Conservation (phyloP, 1,284 basidiomycete genomes). For the Bondarzewia mesenterica region DNA sequence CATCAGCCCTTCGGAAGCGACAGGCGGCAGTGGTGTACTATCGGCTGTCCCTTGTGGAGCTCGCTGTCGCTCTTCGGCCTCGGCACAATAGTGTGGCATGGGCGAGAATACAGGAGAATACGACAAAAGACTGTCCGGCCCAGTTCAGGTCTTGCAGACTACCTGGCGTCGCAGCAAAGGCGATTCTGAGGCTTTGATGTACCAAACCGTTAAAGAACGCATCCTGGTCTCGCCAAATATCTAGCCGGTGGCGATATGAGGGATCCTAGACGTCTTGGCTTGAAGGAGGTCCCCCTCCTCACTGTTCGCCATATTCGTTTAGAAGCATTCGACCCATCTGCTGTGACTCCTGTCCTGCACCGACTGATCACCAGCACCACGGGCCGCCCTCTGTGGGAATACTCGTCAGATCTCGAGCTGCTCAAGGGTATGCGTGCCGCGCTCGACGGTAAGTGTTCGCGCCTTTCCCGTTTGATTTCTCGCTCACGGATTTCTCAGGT, state of each 20-base stretch:
- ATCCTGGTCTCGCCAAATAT: background rate
- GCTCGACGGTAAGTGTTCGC: background rate
- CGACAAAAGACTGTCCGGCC: background rate
- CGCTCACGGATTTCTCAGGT: constrained; percentile 1
- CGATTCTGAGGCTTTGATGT: constrained; percentile 8
- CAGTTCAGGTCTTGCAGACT: constrained; percentile 10
- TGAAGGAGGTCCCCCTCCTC: background rate
- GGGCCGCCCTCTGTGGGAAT: constrained; percentile 12
- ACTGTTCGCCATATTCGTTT: background rate
- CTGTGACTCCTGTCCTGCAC: constrained; percentile 4
- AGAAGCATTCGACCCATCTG: background rate
- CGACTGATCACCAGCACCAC: constrained; percentile 7
- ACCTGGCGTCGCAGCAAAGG: constrained; percentile 10
- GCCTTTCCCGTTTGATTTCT: background rate
- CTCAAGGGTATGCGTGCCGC: constrained; percentile 4
- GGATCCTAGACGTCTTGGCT: background rate
- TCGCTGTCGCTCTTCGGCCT: constrained; percentile 14
- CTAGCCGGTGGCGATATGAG: background rate
- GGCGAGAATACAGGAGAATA: constrained; percentile 3
- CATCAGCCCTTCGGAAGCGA: background rate
- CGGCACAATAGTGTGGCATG: constrained; percentile 12
- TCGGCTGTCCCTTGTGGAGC: constrained; percentile 11
- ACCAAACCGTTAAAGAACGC: background rate
- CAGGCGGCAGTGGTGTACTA: constrained; percentile 4
- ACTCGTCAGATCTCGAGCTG: constrained; percentile 4